Conservation (phyloP, 768 basidiomycete genomes). For the Gelatoporia subvermispora region DNA sequence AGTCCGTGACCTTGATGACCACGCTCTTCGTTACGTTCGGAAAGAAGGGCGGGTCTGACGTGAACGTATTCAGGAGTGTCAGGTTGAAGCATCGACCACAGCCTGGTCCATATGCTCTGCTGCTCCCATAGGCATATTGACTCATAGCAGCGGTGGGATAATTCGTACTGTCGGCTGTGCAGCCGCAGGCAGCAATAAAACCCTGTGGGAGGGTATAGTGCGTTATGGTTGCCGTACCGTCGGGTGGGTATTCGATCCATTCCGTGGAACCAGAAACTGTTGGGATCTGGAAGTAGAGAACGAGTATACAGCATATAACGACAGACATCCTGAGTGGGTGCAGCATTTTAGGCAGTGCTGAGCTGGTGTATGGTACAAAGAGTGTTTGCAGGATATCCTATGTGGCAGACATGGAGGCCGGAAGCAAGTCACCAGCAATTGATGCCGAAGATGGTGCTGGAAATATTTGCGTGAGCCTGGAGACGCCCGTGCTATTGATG, state of each 20-base stretch:
- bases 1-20: constrained; percentile 74
- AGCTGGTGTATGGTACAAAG: not conserved
- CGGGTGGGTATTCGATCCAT: constrained; percentile 63
- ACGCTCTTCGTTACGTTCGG: constrained; percentile 56
- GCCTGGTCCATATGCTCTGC: constrained; percentile 61
- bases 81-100: constrained; percentile 81
- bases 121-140: constrained; percentile 77
- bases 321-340: not conserved
- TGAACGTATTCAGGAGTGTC: constrained; percentile 65
- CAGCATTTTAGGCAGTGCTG: constrained; percentile 4
- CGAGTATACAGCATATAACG: constrained; percentile 3
- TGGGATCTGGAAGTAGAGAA: constrained; percentile 21
- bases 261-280: constrained; percentile 19
- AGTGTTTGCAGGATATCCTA: too few species aligned
- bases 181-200: constrained; percentile 73
- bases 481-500: too few species aligned
- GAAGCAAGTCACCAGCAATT: too few species aligned
- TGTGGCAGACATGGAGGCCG: too few species aligned
- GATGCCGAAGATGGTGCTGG: too few species aligned
- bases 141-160: constrained; percentile 80
- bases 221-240: constrained; percentile 73
- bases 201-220: constrained; percentile 55
- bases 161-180: constrained; percentile 45
- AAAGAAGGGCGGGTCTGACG: constrained; percentile 63
- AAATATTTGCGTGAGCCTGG: too few species aligned